Evolutionary conservation across 2,329 filamentous ascomycete species (phyloP).

Genomic region (Sclerotinia glacialis): DNA sequence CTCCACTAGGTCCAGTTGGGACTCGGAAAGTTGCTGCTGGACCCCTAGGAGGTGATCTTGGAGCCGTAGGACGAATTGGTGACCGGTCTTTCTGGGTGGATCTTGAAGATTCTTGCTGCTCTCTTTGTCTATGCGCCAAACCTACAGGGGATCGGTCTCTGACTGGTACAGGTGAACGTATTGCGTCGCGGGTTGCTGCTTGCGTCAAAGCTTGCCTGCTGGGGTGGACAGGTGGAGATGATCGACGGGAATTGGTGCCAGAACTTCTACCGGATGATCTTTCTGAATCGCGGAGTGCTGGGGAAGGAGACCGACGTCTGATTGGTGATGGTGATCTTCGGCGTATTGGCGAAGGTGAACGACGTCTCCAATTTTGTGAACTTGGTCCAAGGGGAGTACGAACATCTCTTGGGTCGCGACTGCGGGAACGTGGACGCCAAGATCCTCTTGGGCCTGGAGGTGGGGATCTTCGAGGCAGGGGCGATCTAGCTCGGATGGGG

Average conservation of each 20-base stretch:
- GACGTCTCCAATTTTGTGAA: conserved; percentile 50
- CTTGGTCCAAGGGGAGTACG: conserved; percentile 43
- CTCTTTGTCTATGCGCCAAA: conserved; percentile 33
- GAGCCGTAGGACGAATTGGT: conserved; percentile 31
- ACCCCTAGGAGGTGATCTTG: conserved; percentile 39
- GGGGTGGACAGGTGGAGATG: conserved; percentile 57
- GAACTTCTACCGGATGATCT: conserved; percentile 54
- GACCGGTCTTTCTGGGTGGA: conserved; percentile 38
- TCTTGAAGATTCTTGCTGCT: conserved; percentile 34
- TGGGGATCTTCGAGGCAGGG: conserved; percentile 38
- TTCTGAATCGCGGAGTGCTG: conserved; percentile 46
- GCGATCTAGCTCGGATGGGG: conserved; percentile 36
- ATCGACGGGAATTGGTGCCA: conserved; percentile 57
- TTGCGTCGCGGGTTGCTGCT: conserved; percentile 37
- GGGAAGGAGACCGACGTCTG: conserved; percentile 49
- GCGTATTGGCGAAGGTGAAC: conserved; percentile 52
- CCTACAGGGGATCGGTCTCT: conserved; percentile 34
- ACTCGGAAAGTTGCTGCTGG: conserved; percentile 37
- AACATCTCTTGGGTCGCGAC: conserved; percentile 50
- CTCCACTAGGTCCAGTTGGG: conserved; percentile 38
- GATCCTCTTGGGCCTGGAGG: conserved; percentile 40
- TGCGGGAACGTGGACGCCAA: conserved; percentile 47
- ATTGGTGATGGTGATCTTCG: conserved; percentile 27
- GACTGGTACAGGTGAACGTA: conserved; percentile 33
- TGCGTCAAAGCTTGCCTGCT: conserved; percentile 48